Conservation (phyloP, 2,329 filamentous ascomycete species). For the Onygenales sp. region DNA sequence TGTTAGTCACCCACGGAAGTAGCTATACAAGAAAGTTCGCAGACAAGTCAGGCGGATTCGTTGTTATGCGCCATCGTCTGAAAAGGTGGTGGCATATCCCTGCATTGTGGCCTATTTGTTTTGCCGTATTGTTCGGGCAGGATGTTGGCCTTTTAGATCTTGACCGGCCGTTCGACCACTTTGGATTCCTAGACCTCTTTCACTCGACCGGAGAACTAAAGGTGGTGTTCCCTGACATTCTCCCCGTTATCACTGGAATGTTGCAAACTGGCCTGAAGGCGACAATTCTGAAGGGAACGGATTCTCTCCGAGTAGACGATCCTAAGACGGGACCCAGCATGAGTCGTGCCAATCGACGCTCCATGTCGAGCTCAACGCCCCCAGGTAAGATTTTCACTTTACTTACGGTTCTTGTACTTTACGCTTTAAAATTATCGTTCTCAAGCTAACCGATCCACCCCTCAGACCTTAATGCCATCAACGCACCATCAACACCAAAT, state of each 20-base stretch:
- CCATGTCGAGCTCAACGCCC: constrained; percentile 1
- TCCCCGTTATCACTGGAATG: constrained; percentile 77
- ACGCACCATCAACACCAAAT: constrained; percentile 41
- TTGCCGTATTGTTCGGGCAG: constrained; percentile 77
- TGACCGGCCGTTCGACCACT: constrained; percentile 63
- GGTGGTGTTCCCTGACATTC: constrained; percentile 65
- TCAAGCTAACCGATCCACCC: neutral
- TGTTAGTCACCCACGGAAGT: constrained; percentile 73
- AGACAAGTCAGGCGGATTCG: constrained; percentile 78
- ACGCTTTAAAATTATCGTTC: neutral
- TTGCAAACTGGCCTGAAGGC: constrained; percentile 69
- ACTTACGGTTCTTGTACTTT: neutral
- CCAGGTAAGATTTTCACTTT: neutral
- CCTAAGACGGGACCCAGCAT: neutral
- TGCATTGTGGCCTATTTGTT: constrained; percentile 75
- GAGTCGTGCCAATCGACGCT: neutral
- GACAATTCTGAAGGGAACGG: constrained; percentile 37
- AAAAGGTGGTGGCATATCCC: constrained; percentile 84
- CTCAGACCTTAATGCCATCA: neutral
- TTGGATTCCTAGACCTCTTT: constrained; percentile 65
- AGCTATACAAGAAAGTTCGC: constrained; percentile 78
- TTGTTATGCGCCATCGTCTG: constrained; percentile 70
- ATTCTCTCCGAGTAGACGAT: neutral
- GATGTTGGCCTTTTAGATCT: constrained; percentile 69
- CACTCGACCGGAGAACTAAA: constrained; percentile 46